Conservation (phyloP, 345 rosid species). For the Gynandropsis gynandra region DNA sequence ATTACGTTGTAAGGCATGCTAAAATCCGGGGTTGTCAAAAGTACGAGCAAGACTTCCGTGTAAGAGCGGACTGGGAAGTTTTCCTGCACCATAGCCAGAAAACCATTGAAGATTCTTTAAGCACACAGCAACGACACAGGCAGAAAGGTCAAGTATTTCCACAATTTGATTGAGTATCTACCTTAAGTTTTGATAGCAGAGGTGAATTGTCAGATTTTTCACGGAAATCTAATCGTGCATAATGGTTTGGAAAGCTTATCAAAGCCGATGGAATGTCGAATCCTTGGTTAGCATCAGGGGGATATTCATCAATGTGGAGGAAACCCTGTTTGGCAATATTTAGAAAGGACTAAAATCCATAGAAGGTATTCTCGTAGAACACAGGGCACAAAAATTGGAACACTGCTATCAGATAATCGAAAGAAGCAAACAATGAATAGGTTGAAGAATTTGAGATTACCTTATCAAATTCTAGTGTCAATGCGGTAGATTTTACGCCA, state of each 20-base stretch:
- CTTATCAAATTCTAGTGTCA: constrained; percentile 90
- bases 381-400: too few species aligned
- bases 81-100: constrained; percentile 46
- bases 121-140: neutral
- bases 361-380: neutral
- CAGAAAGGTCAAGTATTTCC: neutral
- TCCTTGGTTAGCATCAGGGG: constrained; percentile 99
- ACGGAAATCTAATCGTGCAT: constrained; percentile 41
- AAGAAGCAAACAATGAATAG: neutral
- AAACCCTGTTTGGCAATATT: constrained; percentile 54
- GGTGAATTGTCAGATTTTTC: constrained; percentile 35
- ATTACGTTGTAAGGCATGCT: constrained; percentile 99
- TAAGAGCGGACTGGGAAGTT: constrained; percentile 53
- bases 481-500: constrained; percentile 56
- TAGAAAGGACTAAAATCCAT: constrained; percentile 20
- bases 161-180: constrained; percentile 14
- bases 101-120: constrained; percentile 9
- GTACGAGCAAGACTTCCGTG: constrained; percentile 87
- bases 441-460: constrained; percentile 26
- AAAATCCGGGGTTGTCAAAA: constrained; percentile 93
- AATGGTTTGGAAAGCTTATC: constrained; percentile 59
- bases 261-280: constrained; percentile 93
- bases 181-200: constrained; percentile 57
- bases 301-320: constrained; percentile 89
- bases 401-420: too few species aligned